These are phyloP conservation scores for Blastobotrys mokoenaii DNA, from an alignment of 805 yeast species.

Conservation along the genomic window DNA sequence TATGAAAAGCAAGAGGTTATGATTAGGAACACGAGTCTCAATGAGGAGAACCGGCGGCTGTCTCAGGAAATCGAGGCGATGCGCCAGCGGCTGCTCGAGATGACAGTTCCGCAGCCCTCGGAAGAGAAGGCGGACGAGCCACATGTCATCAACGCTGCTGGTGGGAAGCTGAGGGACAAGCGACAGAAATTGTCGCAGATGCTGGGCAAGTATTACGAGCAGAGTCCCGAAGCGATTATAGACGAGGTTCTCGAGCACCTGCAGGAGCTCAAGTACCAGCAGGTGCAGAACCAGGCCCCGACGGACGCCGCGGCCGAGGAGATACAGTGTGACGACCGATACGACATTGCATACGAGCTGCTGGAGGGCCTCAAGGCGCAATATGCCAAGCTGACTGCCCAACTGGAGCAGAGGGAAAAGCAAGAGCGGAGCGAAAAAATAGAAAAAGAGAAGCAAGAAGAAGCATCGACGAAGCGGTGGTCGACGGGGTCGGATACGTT, in stretches of 20 bases:
- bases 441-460: neutral
- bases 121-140: neutral
- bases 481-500: neutral
- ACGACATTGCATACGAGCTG: too few relatives aligned
- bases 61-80: conserved; percentile 9
- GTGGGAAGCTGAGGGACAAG: neutral
- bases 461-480: too few relatives aligned
- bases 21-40: conserved; percentile 12
- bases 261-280: too few relatives aligned
- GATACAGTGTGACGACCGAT: too few relatives aligned
- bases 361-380: neutral
- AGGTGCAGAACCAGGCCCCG: too few relatives aligned
- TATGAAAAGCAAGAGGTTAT: conserved; percentile 20
- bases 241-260: too few relatives aligned
- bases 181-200: too few relatives aligned
- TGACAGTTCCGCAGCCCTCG: neutral
- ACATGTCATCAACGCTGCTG: conserved; percentile 1
- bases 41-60: conserved; percentile 15
- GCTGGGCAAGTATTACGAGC: too few relatives aligned
- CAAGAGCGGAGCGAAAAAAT: conserved; percentile 5
- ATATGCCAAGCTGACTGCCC: conserved; percentile 15
- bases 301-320: too few relatives aligned
- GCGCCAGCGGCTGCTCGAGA: conserved; percentile 9
- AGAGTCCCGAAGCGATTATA: too few relatives aligned
- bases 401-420: neutral